Base-by-base conservation (phyloP, 164 flowering plant species). In the Aristolochia californica region DNA sequence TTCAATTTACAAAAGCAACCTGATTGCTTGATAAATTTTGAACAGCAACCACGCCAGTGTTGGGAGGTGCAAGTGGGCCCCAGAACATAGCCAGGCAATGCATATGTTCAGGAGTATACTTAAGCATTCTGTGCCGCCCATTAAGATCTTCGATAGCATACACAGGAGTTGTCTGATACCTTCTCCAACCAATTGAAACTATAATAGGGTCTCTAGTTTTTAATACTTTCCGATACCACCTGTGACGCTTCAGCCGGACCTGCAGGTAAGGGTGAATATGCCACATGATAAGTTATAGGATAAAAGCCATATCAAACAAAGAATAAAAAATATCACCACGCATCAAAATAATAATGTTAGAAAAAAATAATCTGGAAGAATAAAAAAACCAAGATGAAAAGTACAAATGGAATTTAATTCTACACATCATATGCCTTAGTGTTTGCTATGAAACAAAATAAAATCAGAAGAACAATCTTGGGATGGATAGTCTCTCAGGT, bases 51-150 rank as follows among this genome's bases (percentile, higher is more conserved):
- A 87, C 72, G 45, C 97, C 99, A 27, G 95, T 78, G 55, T 80
- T 78, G n/a, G 90, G 87, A 62, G 99, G 96, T 24, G 88, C 94
- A 67, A 93, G 91, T 70, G 97, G 96, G 17, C 99, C 99, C 91
- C 91, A 93, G 64, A 93, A 87, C 87, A 79, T 84, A 18, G 96
- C 97, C 67, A 89, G 84, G 68, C 99, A 93, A 64, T 90, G 97
- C 95, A 83, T 84, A 75, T 89, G 99, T 55, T 93, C 99, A 61
- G 91, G 96, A 59, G 99, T 89, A 60, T 93, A 89, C 67, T 93
- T 93, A 5, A 87, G 85, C 96, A 87, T 85, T 45, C 99, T 94
- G 61, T 77, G 84, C 50, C 97, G 86, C 51, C 96, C 94, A 82
- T 87, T 85, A 2, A 3, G 63, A 60, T 93, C 98, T 72, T 93